Base-by-base conservation (phyloP, 2,329 filamentous ascomycete genomes). In the Pseudopithomyces chartarum region DNA sequence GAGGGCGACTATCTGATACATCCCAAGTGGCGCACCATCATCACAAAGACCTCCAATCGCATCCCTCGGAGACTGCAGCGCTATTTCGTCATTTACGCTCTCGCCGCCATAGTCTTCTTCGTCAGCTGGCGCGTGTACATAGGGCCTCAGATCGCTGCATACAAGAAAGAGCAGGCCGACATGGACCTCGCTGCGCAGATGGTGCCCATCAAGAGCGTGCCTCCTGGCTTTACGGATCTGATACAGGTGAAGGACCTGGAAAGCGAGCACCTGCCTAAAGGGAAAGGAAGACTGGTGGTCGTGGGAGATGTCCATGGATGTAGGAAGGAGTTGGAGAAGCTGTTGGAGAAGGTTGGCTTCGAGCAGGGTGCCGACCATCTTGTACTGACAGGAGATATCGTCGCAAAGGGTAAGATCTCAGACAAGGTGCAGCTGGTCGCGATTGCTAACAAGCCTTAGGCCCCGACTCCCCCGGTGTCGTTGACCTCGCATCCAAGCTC, bases 241-340 rank as follows among this genome's bases (percentile, higher is more conserved):
- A 75, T 82, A 11, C 79, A 82, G 43, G 66, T 87, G 48, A 76
- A 77, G 62, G 76, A 77, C 13, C 64, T 88, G 60, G 79, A 85
- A 62, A 63, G 76, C 23, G 62, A 71, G 3, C 69, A 82, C 47
- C 60, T 85, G 12, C 83, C 83, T 11, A 63, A 69, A 39, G 67
- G 69, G 36, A 71, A 76, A 29, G 85, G 84, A 52, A 82, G 92
- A 17, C 79, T 99, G 22, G 80, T 98, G 33, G 82, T 98, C 58
- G 82, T 98, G 33, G 94, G 95, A 53, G 95, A 99, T 77, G 91
- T 98, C 13, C 94, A 98, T 78, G 95, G 95, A 47, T 95, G 95
- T 80, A 86, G 86, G 64, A 73, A 84, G 12, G 85, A 92, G 59
- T 81, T 76, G 26, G 62, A 73, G 60, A 57, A 81, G 15, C 81